Base-by-base conservation (phyloP, 1,284 basidiomycete genomes). In the Ganoderma boninense region DNA sequence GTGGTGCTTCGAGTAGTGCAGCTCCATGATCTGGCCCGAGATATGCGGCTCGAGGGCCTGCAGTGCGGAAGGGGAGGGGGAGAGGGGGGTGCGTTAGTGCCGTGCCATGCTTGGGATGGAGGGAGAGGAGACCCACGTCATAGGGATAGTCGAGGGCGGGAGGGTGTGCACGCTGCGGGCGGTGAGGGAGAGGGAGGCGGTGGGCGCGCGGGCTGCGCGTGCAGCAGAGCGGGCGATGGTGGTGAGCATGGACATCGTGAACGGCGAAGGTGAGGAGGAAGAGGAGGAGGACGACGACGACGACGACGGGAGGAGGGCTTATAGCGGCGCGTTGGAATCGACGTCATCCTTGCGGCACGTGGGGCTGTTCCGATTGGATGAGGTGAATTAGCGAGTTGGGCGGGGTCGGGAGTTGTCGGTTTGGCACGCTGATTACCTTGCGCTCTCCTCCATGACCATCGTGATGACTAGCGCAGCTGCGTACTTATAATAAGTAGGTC, bases 1-100 rank as follows among this genome's bases (percentile, higher is more conserved):
- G 80, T 97, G 95, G 80, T 97, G 95, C 86, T 95, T 96, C 65
- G 85, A 88, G 85, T 97, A 95, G 84, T 97, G 95, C 64, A 97
- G 90, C 76, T 82, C 85, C 93, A 95, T 95, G 80, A 95, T 95
- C 83, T 95, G 85, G 78, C 86, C 82, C 35, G 89, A 92, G 84
- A 97, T 96, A 82, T 90, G 89, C 52, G 95, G 95, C 86, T 96
- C 94, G 78, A 97, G 93, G 65, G 89, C 91, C 80, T 82, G 66
- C n/a, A n/a, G n/a, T n/a, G n/a, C n/a, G n/a, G n/a, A n/a, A 1
- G 18, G 7, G 44, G 18, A 18, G 44, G 11, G 4, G 10, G 29
- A 29, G 16, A 18, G n/a, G 63, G 16, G 42, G 40, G 43, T n/a
- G n/a, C n/a, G n/a, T n/a, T n/a, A n/a, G n/a, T n/a, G n/a, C n/a